Base-by-base conservation (phyloP, 2,329 filamentous ascomycete species). In the Chrysoporthe puriensis region DNA sequence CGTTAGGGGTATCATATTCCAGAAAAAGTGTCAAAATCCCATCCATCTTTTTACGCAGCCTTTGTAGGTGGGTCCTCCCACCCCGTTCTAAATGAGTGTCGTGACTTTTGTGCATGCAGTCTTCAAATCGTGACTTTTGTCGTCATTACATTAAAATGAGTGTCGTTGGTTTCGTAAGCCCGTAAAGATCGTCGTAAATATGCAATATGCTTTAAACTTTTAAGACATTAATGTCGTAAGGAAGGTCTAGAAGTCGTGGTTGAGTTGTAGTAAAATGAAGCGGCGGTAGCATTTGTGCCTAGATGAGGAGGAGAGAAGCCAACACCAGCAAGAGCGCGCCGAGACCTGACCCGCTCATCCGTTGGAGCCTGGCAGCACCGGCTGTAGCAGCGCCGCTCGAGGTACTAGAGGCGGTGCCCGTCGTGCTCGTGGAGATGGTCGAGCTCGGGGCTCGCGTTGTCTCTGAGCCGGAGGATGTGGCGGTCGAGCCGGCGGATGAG, bases 271-370 rank as follows among this genome's bases (percentile, higher is more conserved):
- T 32, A 44, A 34, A 9, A 57, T 21, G 50, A 57, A 26, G 32
- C 32, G 26, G 21, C 21, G 3, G n/a, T 1, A 42, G 2, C 7
- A 14, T 34, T 11, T 21, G 50, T 48, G 64, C 16, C 46, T 63
- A 70, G 18, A 66, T 6, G 63, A 69, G 32, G 21, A 70, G 58
- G 18, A 70, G n/a, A 34, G 60, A 70, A 11, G 56, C 61, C 50
- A 70, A 32, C 1, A 69, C 36, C 32, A 66, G 69, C 36, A 70
- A 43, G 9, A 66, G 48, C 14, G 44, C 56, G 6, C 44, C 63
- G 44, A 64, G 63, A 42, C 66, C 40, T 52, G 66, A 57, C 4
- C 62, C 16, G 26, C 63, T n/a, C 34, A 56, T 34, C 34, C 62
- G 48, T 1, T 43, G 68, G 7, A 67, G 60, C 18, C 43, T 54